Evolutionary conservation across 106 monocot genomes (phyloP).

Genomic region (Dioscorea zingiberensis): DNA sequence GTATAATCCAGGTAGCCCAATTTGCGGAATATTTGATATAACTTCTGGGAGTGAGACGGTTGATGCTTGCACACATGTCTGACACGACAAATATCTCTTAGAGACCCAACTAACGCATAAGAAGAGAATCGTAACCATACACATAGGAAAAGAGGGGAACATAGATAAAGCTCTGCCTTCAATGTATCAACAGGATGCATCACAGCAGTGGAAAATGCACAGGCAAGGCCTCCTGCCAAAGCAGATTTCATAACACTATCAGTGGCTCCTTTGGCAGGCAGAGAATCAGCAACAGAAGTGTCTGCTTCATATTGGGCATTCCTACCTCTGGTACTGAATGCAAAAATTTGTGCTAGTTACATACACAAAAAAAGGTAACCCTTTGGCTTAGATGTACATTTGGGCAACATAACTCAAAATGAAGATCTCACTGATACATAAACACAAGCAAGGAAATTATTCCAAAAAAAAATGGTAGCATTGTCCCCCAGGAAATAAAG

Average conservation of each 20-base stretch:
- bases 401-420: too few relatives aligned
- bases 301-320: constrained; percentile 67
- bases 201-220: constrained; percentile 81
- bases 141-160: background rate
- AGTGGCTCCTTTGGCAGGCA: constrained; percentile 49
- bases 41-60: constrained; percentile 59
- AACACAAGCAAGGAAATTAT: too few relatives aligned
- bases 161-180: constrained; percentile 37
- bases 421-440: too few relatives aligned
- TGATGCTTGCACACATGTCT: constrained; percentile 66
- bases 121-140: background rate
- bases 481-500: too few relatives aligned
- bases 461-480: too few relatives aligned
- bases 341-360: too few relatives aligned
- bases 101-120: background rate
- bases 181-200: constrained; percentile 83
- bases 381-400: too few relatives aligned
- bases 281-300: constrained; percentile 48
- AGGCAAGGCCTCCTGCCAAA: constrained; percentile 85
- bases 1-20: constrained; percentile 58
- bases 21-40: constrained; percentile 44
- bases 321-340: constrained; percentile 21
- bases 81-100: constrained; percentile 9
- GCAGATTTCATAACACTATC: constrained; percentile 80
- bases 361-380: too few relatives aligned